A percentile compares a stretch with the other conserved stretches of the same genome.
Evolutionary conservation across 306 rosid genomes (phyloP).

Genomic region (Quercus berberidifolia): DNA sequence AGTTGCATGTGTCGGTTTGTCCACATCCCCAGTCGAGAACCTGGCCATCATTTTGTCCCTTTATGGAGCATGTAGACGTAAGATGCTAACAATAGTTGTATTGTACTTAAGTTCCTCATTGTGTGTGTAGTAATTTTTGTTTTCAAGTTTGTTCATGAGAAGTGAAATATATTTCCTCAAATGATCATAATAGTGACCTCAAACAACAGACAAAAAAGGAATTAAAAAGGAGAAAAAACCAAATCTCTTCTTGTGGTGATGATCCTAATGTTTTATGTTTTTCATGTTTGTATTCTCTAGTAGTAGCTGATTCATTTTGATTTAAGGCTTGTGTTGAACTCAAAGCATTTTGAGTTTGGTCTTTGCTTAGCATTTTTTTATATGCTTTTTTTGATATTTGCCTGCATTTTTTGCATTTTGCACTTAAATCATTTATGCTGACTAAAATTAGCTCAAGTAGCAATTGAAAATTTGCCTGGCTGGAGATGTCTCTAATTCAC

Average conservation of each 20-base stretch:
- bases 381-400: neutral
- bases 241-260: too few species aligned
- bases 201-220: neutral
- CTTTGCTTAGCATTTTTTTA: neutral
- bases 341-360: neutral
- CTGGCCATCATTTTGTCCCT: slow-evolving; percentile 40
- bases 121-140: neutral
- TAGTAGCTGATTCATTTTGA: neutral
- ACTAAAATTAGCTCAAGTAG: neutral
- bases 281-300: neutral
- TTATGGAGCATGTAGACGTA: slow-evolving; percentile 49
- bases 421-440: neutral
- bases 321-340: neutral
- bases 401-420: neutral
- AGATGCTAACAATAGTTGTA: slow-evolving; percentile 17
- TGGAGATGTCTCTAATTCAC: neutral
- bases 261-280: neutral
- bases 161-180: neutral
- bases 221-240: neutral
- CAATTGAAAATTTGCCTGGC: neutral
- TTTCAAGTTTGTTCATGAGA: neutral
- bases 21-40: slow-evolving; percentile 56
- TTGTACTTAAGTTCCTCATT: neutral
- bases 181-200: neutral
- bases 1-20: slow-evolving; percentile 55